Conservation (phyloP, 208 protist genomes). For the Phytomonas francai region DNA sequence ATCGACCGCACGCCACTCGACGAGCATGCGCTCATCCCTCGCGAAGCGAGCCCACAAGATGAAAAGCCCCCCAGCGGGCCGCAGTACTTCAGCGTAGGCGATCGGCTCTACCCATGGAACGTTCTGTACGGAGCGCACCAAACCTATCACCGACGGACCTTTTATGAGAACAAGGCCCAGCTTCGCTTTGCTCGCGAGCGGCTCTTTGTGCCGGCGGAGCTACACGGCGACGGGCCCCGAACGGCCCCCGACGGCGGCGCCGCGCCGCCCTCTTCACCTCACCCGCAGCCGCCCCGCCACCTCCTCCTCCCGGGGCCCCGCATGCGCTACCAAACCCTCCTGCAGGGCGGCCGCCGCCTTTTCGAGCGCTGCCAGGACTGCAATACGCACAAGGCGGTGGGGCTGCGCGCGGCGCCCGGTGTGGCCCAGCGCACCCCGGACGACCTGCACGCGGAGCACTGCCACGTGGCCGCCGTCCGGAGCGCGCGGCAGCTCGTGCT, state of each 20-base stretch:
- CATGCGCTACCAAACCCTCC: constrained; percentile 58
- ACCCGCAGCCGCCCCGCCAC: constrained; percentile 18
- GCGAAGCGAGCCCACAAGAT: background rate
- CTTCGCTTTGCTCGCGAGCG: constrained; percentile 61
- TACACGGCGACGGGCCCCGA: constrained; percentile 14
- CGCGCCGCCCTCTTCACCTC: background rate
- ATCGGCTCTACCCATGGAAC: constrained; percentile 60
- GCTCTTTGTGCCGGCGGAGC: constrained; percentile 45
- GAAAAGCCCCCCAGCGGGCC: constrained; percentile 17
- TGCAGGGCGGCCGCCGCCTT: constrained; percentile 44
- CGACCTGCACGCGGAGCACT: constrained; percentile 82
- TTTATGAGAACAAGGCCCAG: constrained; percentile 34
- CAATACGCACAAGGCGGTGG: constrained; percentile 81
- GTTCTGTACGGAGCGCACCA: constrained; percentile 18
- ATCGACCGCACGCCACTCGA: background rate
- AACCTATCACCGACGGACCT: background rate
- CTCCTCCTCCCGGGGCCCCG: constrained; percentile 64
- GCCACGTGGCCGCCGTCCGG: constrained; percentile 79
- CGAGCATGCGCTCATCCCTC: background rate
- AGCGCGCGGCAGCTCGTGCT: constrained; percentile 77
- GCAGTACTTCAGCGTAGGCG: constrained; percentile 76
- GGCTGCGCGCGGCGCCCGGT: constrained; percentile 52
- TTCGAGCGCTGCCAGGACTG: constrained; percentile 83
- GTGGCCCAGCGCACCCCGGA: constrained; percentile 64
- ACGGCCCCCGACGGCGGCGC: no score